These are phyloP conservation scores for Termitomyces bulborhizus DNA, from an alignment of 768 basidiomycete genomes.

Conservation along the genomic window DNA sequence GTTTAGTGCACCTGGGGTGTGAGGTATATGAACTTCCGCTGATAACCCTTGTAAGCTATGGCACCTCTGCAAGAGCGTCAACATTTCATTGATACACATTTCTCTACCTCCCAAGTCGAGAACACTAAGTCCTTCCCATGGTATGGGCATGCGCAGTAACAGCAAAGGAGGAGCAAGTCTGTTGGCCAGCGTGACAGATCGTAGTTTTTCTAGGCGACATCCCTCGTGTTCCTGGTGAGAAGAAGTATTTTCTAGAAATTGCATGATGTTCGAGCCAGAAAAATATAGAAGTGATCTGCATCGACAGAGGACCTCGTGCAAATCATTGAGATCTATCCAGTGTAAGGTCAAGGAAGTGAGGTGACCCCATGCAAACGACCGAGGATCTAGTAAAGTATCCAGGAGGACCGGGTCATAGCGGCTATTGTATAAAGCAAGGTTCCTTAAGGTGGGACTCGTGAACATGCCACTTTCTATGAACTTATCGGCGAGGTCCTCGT, in stretches of 20 bases:
- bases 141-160: neutral
- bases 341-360: conserved; percentile 1
- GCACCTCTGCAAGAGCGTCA: neutral
- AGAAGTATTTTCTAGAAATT: neutral
- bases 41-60: neutral
- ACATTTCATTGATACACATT: neutral
- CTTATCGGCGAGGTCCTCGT: neutral
- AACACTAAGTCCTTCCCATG: neutral
- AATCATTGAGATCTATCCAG: neutral
- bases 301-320: neutral
- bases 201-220: neutral
- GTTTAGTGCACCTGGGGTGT: neutral
- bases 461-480: neutral
- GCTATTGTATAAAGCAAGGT: neutral
- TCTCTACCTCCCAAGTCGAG: neutral
- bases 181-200: neutral
- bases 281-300: conserved; percentile 1
- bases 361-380: neutral
- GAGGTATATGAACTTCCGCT: neutral
- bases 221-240: neutral
- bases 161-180: neutral
- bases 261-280: conserved; percentile 1
- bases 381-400: neutral
- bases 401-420: neutral
- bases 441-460: conserved; percentile 1